Base-by-base conservation (phyloP, 192 early-diverging fungal species). In the Backusella liffmaniae region DNA sequence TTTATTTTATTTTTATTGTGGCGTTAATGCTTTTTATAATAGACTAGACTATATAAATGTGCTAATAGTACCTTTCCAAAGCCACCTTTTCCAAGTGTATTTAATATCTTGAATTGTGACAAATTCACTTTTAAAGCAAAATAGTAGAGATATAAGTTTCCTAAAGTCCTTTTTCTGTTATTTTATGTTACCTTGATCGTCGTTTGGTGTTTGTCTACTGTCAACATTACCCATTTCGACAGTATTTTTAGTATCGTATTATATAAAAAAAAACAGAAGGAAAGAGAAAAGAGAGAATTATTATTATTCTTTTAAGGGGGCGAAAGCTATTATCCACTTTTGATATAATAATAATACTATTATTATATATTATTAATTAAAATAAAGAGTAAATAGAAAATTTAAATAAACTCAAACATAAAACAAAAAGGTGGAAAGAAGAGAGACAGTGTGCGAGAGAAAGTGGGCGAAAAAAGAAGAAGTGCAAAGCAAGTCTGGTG, bases 61-160 rank as follows among this genome's bases (percentile, higher is more conserved):
- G 13, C 23, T 72, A 9, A 29, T 23, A 73, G 72, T 85, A 95
- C 94, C 89, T 96, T 96, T 51, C 95, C 95, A 80, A 96, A 96
- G 4, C 94, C 92, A 30, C 95, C 95, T 77, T 91, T 89, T 5
- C 95, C 95, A 78, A 96, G 89, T 66, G 89, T 88, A n/a, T 92
- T 82, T 34, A 94, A 84, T 66, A 96, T 82, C 51, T 92, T 88
- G 84, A 96, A 96, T 66, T 96, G 92, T 7, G 62, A 62, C 10
- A 75, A 66, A n/a, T 66, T 75, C 26, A 78, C 69, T 66, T 66
- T 66, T 66, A 23, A 23, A 26, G 16, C 21, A 56, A 10, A 18
- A n/a, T 2, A 30, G 30, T 30, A 30, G 30, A 30, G 2, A 30
- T 30, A 30, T 67, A n/a, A 35, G 3, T 67, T 6, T 23, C 26